Base-by-base conservation (phyloP, 805 yeast genomes). In the Maudiozyma barnettii region DNA sequence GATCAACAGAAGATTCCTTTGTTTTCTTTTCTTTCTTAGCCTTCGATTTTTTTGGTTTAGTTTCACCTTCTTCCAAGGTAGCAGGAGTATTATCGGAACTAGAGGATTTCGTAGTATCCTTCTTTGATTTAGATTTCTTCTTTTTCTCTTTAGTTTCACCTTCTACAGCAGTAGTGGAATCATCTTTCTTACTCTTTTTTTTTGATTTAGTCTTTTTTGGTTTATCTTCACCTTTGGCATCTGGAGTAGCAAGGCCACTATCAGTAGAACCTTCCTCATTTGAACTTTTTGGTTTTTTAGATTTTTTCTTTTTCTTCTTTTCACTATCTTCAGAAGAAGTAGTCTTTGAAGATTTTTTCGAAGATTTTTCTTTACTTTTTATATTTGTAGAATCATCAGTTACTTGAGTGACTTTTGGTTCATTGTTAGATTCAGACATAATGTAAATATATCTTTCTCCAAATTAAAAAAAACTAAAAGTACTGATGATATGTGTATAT, bases 91-190 rank as follows among this genome's bases (percentile, higher is more conserved):
- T 6, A 26, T 3, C 8, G 10, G 4, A 2, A 26, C n/a, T n/a
- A n/a, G n/a, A n/a, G n/a, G n/a, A n/a, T n/a, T n/a, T n/a, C n/a
- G 4, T 12, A 26, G 30, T 26, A 26, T 26, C 30, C 19, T 13
- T 23, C 23, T 41, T 20, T 18, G 20, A n/a, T n/a, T 41, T 41
- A 31, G 37, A 5, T 30, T 39, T 43, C 43, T 46, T 46, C 38
- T 23, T 23, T 41, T 39, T 45, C 42, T 44, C 31, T 29, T 38
- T 30, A 26, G 30, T 44, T 44, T 39, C 41, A 45, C 26, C 43
- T 21, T 16, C 39, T 21, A 7, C 44, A 9, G 31, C n/a, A 23
- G 13, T 16, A 23, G 26, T 21, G 22, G 20, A 16, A 21, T 20
- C 14, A 22, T 16, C 30, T 26, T 35, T 22, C 18, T 29, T 20